These are phyloP conservation scores for Sherardia arvensis DNA, from an alignment of 257 asterid genomes.

Conservation along the genomic window DNA sequence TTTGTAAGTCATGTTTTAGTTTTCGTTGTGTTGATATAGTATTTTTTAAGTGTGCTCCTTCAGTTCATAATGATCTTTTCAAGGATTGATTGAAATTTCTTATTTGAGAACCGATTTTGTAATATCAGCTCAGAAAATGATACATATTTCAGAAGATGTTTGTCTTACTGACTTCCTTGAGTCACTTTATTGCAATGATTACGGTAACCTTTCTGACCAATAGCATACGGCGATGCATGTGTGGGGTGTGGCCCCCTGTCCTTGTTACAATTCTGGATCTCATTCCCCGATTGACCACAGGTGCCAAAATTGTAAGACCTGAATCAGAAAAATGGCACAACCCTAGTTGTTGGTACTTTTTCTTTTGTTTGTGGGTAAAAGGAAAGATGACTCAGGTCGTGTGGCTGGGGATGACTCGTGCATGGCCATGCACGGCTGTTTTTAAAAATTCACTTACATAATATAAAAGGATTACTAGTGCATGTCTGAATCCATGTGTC, in stretches of 20 bases:
- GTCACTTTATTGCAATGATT: background rate
- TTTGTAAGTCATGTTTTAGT: background rate
- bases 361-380: background rate
- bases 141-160: background rate
- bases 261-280: constrained; percentile 71
- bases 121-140: background rate
- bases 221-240: constrained; percentile 43
- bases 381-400: too few species aligned
- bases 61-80: background rate
- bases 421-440: too few species aligned
- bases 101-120: background rate
- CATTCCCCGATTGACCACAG: background rate
- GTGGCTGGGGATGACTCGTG: too few species aligned
- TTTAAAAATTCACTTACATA: too few species aligned
- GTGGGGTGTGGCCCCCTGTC: constrained; percentile 32
- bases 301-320: constrained; percentile 26
- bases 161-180: background rate
- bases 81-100: background rate
- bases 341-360: background rate
- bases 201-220: too few species aligned
- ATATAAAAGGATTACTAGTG: too few species aligned
- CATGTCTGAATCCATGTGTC: too few species aligned
- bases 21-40: background rate
- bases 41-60: background rate
- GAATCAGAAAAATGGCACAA: background rate